These are phyloP conservation scores for Parmelia sp. DNA, from an alignment of 495 filamentous ascomycete genomes.

Conservation along the genomic window DNA sequence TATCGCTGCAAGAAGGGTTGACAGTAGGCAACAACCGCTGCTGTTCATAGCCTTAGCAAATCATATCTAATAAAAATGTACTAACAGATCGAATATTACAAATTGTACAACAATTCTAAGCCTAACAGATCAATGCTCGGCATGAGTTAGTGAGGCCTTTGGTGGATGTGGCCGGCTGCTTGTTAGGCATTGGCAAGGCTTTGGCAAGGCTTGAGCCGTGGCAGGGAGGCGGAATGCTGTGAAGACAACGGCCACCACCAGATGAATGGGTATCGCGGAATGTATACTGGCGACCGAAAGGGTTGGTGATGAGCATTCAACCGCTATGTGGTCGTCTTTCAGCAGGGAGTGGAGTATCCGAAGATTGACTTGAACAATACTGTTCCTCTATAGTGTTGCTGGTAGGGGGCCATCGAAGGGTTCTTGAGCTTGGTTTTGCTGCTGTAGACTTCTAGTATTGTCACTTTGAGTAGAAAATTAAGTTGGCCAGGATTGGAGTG, in stretches of 20 bases:
- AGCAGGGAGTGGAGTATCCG: not conserved
- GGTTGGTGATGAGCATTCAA: not conserved
- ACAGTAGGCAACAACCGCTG: no score
- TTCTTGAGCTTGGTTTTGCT: not conserved
- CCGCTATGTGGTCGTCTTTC: not conserved
- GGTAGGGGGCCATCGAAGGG: not conserved
- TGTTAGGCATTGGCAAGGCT: not conserved
- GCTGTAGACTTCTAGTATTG: not conserved
- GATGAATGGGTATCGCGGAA: not conserved
- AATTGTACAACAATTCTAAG: no score
- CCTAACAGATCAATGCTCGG: no score
- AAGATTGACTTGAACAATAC: not conserved
- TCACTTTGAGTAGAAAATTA: not conserved
- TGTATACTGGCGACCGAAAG: not conserved
- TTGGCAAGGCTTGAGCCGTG: not conserved
- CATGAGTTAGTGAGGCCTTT: no score
- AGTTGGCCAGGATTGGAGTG: not conserved
- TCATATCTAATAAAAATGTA: no score
- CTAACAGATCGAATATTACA: no score
- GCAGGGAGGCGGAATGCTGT: not conserved
- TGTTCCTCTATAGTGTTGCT: not conserved
- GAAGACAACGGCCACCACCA: not conserved
- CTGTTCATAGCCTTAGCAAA: no score
- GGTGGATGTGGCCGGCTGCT: not conserved
- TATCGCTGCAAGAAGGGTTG: no score